Evolutionary conservation across 441 rosid genomes (phyloP).

Genomic region (Brassica balearica): DNA sequence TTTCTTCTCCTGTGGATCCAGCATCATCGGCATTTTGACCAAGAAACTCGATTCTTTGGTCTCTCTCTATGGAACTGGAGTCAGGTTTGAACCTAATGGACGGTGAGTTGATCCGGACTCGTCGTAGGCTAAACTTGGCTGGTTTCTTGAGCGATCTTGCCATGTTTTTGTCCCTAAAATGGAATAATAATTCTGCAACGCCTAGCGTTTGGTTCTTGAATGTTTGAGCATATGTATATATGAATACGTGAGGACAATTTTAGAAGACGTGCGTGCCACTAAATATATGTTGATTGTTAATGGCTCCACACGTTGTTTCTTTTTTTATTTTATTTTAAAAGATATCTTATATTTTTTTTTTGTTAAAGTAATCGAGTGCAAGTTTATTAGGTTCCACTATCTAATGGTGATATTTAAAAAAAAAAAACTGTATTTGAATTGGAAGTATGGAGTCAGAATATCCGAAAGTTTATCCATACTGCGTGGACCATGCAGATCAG

Average conservation of each 20-base stretch:
- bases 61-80: conserved; percentile 44
- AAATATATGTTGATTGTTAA: conserved; percentile 29
- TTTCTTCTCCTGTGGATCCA: conserved; percentile 30
- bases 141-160: conserved; percentile 48
- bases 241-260: conserved; percentile 22
- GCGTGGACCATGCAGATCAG: background rate
- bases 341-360: background rate
- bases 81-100: conserved; percentile 53
- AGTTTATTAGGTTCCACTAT: background rate
- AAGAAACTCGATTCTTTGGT: conserved; percentile 58
- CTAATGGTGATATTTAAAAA: no score
- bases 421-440: background rate
- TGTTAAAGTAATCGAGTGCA: background rate
- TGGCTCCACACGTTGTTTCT: conserved; percentile 41
- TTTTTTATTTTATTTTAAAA: background rate
- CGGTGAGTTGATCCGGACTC: conserved; percentile 63
- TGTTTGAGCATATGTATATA: conserved; percentile 34
- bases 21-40: conserved; percentile 41
- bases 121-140: conserved; percentile 57
- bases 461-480: conserved; percentile 6
- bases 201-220: no score
- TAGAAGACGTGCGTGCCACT: conserved; percentile 44
- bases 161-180: conserved; percentile 21
- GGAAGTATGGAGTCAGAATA: background rate
- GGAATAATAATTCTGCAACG: background rate